phyloP scores from a whole-genome alignment of 1,284 basidiomycete genomes.

The Ustilago esculenta region DNA sequence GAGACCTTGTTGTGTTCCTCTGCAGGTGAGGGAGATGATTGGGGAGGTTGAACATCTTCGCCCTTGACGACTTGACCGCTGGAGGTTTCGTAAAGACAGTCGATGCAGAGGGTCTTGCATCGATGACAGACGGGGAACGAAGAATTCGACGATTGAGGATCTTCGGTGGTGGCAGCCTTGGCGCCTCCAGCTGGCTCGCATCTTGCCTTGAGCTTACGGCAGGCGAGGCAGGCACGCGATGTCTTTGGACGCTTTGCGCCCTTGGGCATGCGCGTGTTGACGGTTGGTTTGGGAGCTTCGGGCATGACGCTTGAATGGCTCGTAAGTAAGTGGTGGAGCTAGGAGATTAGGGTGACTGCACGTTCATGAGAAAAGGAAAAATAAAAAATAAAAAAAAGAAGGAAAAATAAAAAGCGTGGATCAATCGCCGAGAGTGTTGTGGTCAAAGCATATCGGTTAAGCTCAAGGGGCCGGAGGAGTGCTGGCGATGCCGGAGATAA shows the following conservation, averaged over 20 bases:
- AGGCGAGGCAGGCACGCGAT: constrained; percentile 42
- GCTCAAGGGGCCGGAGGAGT: background rate
- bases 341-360: too few species aligned
- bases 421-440: too few species aligned
- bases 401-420: too few species aligned
- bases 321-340: background rate
- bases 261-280: constrained; percentile 51
- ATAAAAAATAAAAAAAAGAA: too few species aligned
- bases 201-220: constrained; percentile 47
- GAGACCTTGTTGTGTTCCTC: constrained; percentile 13
- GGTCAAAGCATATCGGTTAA: constrained; percentile 5
- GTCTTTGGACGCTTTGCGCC: constrained; percentile 48
- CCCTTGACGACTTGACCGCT: constrained; percentile 33
- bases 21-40: constrained; percentile 16
- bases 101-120: constrained; percentile 49
- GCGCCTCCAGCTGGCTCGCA: constrained; percentile 32
- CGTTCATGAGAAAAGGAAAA: too few species aligned
- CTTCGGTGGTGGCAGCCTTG: constrained; percentile 6
- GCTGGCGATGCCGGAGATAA: background rate
- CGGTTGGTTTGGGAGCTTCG: constrained; percentile 14
- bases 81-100: constrained; percentile 39
- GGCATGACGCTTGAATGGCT: constrained; percentile 19
- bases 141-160: constrained; percentile 12
- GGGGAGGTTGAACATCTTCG: constrained; percentile 10
- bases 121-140: constrained; percentile 38